Evolutionary conservation across 495 filamentous ascomycete species (phyloP).

Genomic region (Penicillium maclennaniae): DNA sequence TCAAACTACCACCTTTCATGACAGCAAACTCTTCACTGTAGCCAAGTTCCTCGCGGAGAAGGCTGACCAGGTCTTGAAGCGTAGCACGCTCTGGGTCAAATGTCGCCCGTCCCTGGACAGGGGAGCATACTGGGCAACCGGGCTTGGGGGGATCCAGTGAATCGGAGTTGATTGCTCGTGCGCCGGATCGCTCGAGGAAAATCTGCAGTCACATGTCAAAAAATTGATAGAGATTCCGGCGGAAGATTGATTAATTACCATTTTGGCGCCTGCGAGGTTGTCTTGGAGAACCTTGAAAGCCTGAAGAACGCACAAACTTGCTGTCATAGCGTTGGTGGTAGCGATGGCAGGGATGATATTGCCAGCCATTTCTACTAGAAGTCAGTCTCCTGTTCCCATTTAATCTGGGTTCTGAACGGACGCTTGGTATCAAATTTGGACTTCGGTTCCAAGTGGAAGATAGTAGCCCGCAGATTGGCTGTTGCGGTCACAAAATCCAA

Average conservation of each 20-base stretch:
- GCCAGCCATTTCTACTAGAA: constrained; percentile 77
- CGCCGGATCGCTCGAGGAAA: constrained; percentile 72
- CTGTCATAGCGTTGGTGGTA: constrained; percentile 96
- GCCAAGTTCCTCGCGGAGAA: constrained; percentile 65
- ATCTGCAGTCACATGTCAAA: constrained; percentile 40
- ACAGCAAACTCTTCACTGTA: constrained; percentile 83
- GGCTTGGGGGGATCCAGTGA: constrained; percentile 72
- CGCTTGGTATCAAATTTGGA: constrained; percentile 96
- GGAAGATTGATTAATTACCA: no score
- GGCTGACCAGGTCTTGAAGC: constrained; percentile 71
- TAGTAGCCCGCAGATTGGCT: constrained; percentile 78
- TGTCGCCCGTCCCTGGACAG: constrained; percentile 58
- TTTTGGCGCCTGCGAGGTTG: constrained; percentile 61
- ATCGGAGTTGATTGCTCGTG: constrained; percentile 70
- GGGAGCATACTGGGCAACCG: constrained; percentile 76
- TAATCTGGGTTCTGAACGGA: constrained; percentile 22
- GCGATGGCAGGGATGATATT: constrained; percentile 99
- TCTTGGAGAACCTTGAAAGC: constrained; percentile 84
- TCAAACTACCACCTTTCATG: constrained; percentile 61
- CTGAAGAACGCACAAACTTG: constrained; percentile 87
- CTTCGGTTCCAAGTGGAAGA: constrained; percentile 82
- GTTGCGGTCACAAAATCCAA: constrained; percentile 91
- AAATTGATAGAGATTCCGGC: constrained; percentile 6
- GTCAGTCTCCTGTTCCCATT: neutral
- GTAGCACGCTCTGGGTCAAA: constrained; percentile 74